Conservation (phyloP, 2,329 filamentous ascomycete genomes). For the Apiospora kogelbergensis region DNA sequence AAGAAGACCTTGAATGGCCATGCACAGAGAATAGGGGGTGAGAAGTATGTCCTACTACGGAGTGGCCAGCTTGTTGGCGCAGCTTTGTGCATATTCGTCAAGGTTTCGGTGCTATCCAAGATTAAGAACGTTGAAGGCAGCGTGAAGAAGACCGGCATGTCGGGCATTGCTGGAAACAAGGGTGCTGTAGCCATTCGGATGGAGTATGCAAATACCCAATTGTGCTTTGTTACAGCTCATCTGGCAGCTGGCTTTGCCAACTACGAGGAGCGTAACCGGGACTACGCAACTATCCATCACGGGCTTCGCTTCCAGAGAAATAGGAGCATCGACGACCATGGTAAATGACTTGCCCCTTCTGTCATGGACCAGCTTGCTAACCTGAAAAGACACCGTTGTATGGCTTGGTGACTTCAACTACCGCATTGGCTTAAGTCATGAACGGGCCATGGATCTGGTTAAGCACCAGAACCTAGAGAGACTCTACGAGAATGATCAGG, state of each 20-base stretch:
- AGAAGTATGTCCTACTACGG: constrained; percentile 84
- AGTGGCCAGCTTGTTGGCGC: constrained; percentile 95
- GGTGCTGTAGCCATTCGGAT: constrained; percentile 95
- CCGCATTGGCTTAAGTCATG: constrained; percentile 80
- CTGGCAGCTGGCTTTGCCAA: constrained; percentile 94
- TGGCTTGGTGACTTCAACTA: constrained; percentile 99
- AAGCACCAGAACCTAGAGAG: constrained; percentile 71
- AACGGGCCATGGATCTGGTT: constrained; percentile 74
- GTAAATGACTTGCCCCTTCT: constrained; percentile 35
- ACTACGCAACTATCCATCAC: constrained; percentile 85
- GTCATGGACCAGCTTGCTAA: background rate
- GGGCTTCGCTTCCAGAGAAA: constrained; percentile 91
- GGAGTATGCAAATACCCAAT: constrained; percentile 87
- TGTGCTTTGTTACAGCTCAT: constrained; percentile 97
- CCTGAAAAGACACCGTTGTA: constrained; percentile 64
- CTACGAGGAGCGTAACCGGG: constrained; percentile 91
- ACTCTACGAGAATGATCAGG: constrained; percentile 90
- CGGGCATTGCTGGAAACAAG: constrained; percentile 97
- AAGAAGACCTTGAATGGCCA: constrained; percentile 73
- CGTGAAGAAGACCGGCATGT: constrained; percentile 92
- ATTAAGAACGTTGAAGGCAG: constrained; percentile 98
- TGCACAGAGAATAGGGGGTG: constrained; percentile 62
- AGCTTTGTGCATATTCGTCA: constrained; percentile 88
- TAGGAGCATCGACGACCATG: constrained; percentile 87
- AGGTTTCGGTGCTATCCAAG: constrained; percentile 69